Percentiles rank a stretch among this genome's conserved stretches.
Evolutionary conservation across 2,329 filamentous ascomycete species (phyloP).

Genomic region (Bipolaris sorokiniana): DNA sequence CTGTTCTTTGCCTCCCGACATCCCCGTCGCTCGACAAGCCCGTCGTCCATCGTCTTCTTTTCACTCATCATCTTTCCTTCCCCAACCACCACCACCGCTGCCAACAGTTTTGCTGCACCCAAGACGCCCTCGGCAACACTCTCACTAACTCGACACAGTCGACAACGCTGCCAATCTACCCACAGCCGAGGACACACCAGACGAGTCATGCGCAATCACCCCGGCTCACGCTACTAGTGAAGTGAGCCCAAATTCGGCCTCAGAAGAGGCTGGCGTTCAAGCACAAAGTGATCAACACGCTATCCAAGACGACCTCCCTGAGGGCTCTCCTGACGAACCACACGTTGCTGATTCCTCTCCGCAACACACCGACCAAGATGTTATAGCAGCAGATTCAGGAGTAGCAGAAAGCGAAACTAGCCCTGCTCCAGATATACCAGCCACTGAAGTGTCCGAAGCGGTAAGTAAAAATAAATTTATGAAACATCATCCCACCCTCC

Average conservation of each 20-base stretch:
- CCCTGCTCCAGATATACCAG: constrained; percentile 12
- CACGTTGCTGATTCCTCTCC: constrained; percentile 3
- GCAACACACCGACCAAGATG: constrained; percentile 9
- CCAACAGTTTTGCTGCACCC: neutral
- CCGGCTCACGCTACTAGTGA: constrained; percentile 15
- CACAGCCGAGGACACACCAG: constrained; percentile 1
- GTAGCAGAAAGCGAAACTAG: constrained; percentile 11
- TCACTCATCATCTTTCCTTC: constrained; percentile 6
- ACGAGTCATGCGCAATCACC: constrained; percentile 14
- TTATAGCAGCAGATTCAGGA: constrained; percentile 2
- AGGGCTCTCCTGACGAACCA: constrained; percentile 4
- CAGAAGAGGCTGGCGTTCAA: constrained; percentile 15
- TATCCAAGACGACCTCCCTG: constrained; percentile 2
- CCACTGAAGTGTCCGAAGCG: constrained; percentile 4
- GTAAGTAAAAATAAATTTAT: constrained; percentile 11
- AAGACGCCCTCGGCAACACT: neutral
- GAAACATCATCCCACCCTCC: neutral
- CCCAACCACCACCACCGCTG: constrained; percentile 4
- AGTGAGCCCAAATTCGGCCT: constrained; percentile 12
- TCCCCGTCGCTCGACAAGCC: constrained; percentile 19
- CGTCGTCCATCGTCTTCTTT: constrained; percentile 11
- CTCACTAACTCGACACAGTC: constrained; percentile 19
- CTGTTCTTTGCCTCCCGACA: constrained; percentile 19
- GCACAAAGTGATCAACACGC: constrained; percentile 9
- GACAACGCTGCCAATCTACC: constrained; percentile 3